Evolutionary conservation across 345 rosid genomes (phyloP), one percentile per base, ranked within the genome.

Genomic region (Kernera saxatilis): DNA sequence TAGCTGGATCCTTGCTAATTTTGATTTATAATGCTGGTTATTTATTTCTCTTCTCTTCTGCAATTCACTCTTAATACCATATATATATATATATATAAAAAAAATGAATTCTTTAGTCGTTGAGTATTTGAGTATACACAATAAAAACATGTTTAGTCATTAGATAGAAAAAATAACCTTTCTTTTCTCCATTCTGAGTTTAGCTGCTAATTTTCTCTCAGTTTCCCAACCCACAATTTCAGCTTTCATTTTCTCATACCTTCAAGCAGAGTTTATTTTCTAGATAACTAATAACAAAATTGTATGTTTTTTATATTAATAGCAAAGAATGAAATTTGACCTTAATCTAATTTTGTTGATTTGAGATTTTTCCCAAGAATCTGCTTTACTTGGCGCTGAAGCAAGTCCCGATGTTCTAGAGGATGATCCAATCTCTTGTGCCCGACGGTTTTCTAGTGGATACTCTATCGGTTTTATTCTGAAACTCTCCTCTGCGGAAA

Each of bases 301-400:
- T n/a, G 1, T 66, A 56, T 49, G 56, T 3, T 36, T 44, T 6
- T 9, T 4, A 49, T 27, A n/a, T 50, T 37, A 59, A 60, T 52
- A 35, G 41, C 12, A 19, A 56, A 56, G 6, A 52, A 44, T 27
- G 53, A 65, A 72, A 29, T 26, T 2, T 39, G 25, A 85, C 98
- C 89, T 51, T 79, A 72, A 70, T 69, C 71, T 80, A 7, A 82
- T 82, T 82, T 78, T 86, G 48, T 81, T 70, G 23, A 84, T 75
- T 48, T 79, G 82, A 62, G 80, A 67, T 65, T 46, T 82, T 82
- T 93, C 90, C 97, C 98, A 87, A 22, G 95, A 71, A 70, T 85
- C 88, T 51, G 75, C 80, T 80, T 79, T 81, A 19, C 75, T 67
- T 71, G 73, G 77, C 10, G 3, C 63, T 39, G 67, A 71, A 39